Base-by-base conservation (phyloP, 257 asterid genomes). In the Penstemon newberryi region DNA sequence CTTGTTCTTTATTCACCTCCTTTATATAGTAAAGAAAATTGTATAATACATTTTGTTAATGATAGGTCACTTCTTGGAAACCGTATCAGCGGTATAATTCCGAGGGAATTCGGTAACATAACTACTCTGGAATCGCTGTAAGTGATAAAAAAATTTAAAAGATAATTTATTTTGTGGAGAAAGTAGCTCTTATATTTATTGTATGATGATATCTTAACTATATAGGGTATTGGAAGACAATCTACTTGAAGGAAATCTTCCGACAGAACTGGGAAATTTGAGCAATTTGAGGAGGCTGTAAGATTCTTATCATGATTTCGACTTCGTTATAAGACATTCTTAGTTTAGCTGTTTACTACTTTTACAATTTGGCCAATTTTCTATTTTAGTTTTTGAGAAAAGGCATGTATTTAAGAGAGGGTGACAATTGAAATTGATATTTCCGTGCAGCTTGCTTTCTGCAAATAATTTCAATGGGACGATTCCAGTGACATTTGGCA, bases 211-310 rank as follows among this genome's bases (percentile, higher is more conserved):
- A 67, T 54, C 56, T 75, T 60, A 49, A 60, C 50, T 63, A 49
- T 25, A 25, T 39, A 93, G 99, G 74, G 65, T 80, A 19, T 68
- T 93, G 96, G 97, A 90, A 75, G 85, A 83, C 75, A 93, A 90
- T 82, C 78, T 76, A 77, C 90, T 93, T 5, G 91, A 67, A 74
- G 99, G 99, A 81, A 82, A 86, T 78, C 88, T 93, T 70, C 91
- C 91, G 4, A 60, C 45, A 61, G 82, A 62, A 69, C 85, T 93
- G 11, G 97, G 97, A 78, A 76, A 66, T 59, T 81, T 90, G 90
- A 79, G 83, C 56, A 81, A 69, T 62, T 81, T 93, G 77, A 74
- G 45, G 46, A 78, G 80, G 73, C 85, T 93, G 99, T 93, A 87
- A 90, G 92, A 70, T 57, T 44, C 55, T 57, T 58, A 42, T 72